Conservation (phyloP, 208 protist species). For the Acanthamoeba healyi region DNA sequence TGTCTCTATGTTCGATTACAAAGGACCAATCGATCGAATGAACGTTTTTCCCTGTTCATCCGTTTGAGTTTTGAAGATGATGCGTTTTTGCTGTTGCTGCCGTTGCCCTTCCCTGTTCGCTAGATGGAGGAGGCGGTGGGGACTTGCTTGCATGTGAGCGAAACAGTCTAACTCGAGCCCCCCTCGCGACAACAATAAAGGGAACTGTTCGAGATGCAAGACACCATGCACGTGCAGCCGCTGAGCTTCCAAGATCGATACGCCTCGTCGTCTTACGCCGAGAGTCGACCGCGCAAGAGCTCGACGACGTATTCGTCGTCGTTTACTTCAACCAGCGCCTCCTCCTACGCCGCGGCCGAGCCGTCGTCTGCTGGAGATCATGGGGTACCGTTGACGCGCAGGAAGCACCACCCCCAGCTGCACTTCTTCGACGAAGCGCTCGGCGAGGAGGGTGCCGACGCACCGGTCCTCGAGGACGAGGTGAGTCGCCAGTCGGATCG, state of each 20-base stretch:
- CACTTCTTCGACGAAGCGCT: conserved; percentile 26
- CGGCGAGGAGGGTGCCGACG: not conserved
- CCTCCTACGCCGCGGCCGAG: not conserved
- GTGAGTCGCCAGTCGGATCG: too few species aligned
- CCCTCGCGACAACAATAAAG: not conserved
- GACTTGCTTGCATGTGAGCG: not conserved
- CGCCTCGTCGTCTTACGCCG: not conserved
- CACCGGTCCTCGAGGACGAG: not conserved
- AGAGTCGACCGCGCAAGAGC: not conserved
- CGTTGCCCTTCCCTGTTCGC: not conserved
- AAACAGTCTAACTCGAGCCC: conserved; percentile 25
- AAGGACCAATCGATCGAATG: not conserved
- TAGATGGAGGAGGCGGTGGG: not conserved
- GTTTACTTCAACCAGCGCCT: not conserved
- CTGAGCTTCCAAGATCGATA: conserved; percentile 1
- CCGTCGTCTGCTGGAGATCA: not conserved
- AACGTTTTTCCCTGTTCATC: not conserved
- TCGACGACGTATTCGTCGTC: not conserved
- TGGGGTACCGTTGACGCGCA: not conserved
- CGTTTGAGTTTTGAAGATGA: not conserved
- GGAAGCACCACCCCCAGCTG: conserved; percentile 1
- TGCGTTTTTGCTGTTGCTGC: not conserved
- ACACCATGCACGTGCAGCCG: conserved; percentile 52
- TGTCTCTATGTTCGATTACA: not conserved
- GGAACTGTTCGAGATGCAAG: conserved; percentile 58